phyloP scores from a whole-genome alignment of 2,329 filamentous ascomycete genomes.

The Aspergillus aculeatus region DNA sequence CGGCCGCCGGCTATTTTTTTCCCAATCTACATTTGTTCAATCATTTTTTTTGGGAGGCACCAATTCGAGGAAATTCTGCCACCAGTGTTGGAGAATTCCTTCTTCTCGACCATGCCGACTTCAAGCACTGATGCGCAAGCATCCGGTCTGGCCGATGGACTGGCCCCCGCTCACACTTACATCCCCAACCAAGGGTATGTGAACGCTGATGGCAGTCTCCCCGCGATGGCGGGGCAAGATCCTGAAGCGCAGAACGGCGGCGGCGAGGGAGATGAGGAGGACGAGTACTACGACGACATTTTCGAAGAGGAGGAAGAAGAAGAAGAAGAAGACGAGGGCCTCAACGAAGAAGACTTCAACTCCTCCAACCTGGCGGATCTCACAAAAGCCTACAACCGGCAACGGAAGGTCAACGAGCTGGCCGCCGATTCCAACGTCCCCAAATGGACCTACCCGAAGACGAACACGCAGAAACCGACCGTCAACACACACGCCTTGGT shows the following conservation, averaged over 20 bases:
- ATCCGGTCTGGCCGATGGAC: slow-evolving; percentile 43
- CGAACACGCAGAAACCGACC: slow-evolving; percentile 74
- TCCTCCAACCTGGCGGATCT: slow-evolving; percentile 64
- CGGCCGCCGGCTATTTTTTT: slow-evolving; percentile 16
- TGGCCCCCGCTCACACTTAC: slow-evolving; percentile 49
- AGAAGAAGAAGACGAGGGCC: slow-evolving; percentile 45
- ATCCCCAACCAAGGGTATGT: slow-evolving; percentile 51
- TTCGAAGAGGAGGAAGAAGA: slow-evolving; percentile 55
- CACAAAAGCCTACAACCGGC: slow-evolving; percentile 85
- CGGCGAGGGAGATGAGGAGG: slow-evolving; percentile 54
- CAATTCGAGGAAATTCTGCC: background rate
- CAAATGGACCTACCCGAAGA: slow-evolving; percentile 62
- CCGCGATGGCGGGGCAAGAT: slow-evolving; percentile 33
- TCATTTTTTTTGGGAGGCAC: slow-evolving; percentile 4
- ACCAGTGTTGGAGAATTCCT: background rate
- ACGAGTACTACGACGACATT: slow-evolving; percentile 63
- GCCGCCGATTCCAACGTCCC: slow-evolving; percentile 49
- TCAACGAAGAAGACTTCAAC: slow-evolving; percentile 56
- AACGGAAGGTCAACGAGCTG: slow-evolving; percentile 64
- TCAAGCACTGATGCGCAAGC: slow-evolving; percentile 19
- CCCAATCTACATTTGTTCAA: slow-evolving; percentile 10
- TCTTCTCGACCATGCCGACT: slow-evolving; percentile 25
- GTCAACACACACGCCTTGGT: slow-evolving; percentile 77
- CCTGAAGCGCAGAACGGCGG: slow-evolving; percentile 39
- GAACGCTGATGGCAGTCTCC: slow-evolving; percentile 37